Evolutionary conservation across 352 stramenopile genomes (phyloP).

Genomic region (Phytophthora kernoviae): DNA sequence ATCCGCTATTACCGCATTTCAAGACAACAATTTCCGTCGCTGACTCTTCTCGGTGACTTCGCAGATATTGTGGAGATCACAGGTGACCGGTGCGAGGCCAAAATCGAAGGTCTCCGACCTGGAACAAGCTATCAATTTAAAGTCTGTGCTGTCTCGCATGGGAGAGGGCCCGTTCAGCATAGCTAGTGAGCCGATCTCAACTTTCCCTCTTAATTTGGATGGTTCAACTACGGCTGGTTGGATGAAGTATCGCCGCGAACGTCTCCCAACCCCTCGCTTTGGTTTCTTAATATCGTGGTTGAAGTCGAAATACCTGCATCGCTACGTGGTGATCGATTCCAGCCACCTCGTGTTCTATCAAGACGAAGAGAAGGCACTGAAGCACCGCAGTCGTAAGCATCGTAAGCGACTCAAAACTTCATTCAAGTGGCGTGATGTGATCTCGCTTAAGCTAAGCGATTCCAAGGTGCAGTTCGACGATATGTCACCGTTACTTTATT

Average conservation of each 20-base stretch:
- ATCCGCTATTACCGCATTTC: conserved; percentile 86
- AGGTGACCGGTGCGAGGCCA: conserved; percentile 51
- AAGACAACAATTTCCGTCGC: conserved; percentile 76
- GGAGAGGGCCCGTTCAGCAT: conserved; percentile 84
- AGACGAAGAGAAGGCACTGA: conserved; percentile 77
- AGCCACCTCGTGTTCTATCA: conserved; percentile 82
- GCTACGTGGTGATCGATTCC: conserved; percentile 81
- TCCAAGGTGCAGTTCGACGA: conserved; percentile 84
- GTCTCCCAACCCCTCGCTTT: conserved; percentile 52
- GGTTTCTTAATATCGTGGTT: conserved; percentile 65
- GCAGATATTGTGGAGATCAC: conserved; percentile 80
- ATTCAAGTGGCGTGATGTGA: conserved; percentile 74
- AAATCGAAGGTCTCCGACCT: conserved; percentile 78
- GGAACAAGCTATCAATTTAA: conserved; percentile 89
- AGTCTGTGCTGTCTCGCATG: conserved; percentile 83
- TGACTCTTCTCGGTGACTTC: conserved; percentile 85
- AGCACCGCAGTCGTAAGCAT: conserved; percentile 77
- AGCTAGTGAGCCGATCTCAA: conserved; percentile 71
- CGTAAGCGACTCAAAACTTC: conserved; percentile 81
- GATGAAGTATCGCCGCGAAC: conserved; percentile 86
- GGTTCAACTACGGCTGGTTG: conserved; percentile 78
- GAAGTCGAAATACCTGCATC: conserved; percentile 79
- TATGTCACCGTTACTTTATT: conserved; percentile 81
- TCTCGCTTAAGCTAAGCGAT: conserved; percentile 64
- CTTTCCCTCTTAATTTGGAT: conserved; percentile 75